Evolutionary conservation across 2,329 filamentous ascomycete genomes (phyloP), one percentile per base, ranked within the genome.

Genomic region (Aspergillus fumigatiaffinis): DNA sequence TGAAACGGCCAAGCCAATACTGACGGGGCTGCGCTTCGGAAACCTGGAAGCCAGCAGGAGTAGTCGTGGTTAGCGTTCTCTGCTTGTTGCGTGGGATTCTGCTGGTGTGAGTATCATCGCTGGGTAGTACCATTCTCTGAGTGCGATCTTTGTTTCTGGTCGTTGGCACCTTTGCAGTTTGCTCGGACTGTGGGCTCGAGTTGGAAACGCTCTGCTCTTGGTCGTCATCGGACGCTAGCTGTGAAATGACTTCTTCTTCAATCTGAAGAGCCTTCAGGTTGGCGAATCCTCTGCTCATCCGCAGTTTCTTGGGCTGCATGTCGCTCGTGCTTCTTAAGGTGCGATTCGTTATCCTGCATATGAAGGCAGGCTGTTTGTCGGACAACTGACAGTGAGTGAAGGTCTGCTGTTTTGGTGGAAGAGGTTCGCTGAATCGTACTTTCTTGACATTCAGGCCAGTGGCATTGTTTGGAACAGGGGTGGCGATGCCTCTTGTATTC

Each of bases 1-100:
- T 52, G 56, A 76, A 65, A 20, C 71, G 64, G 8, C 71, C 71
- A 1, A 72, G 61, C 71, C 71, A 73, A 57, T 71, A 72, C 23
- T 63, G 58, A 14, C 52, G 54, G 23, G 69, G 64, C 46, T 71
- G 62, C 12, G 67, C 52, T 41, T 60, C 59, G 32, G 55, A 58
- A 32, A 72, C 66, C 63, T 71, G 58, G 9, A 53, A 51, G 28
- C 53, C 51, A 9, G 42, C 32, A 49, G 41, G 35, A 32, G 42
- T 10, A 52, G 35, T 25, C 21, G 47, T 14, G 29, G 56, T 60
- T 59, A 62, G 60, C 25, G 35, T 35, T 32, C 56, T 25, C 46
- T 26, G 44, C 48, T 55, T 28, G 44, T 54, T 32, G 46, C 50
- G 28, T 26, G 53, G 23, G 28, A 50, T 35, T 47, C 52, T 47